Percentiles rank a stretch among this genome's conserved stretches.
phyloP scores from a whole-genome alignment of 2,329 filamentous ascomycete genomes.

The Fusarium nematophilum region DNA sequence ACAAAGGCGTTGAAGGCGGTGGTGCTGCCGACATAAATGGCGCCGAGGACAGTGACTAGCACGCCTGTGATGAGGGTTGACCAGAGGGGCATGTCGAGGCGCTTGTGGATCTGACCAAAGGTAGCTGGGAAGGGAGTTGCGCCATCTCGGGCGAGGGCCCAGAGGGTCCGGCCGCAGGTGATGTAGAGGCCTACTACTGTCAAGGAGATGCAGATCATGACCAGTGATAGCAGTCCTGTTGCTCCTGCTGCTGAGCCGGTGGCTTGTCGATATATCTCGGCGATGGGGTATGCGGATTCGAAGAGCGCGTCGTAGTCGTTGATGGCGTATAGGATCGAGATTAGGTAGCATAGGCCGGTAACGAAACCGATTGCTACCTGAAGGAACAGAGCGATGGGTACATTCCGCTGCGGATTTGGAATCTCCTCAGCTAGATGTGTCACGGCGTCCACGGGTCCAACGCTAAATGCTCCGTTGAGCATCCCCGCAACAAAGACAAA shows the following conservation, averaged over 20 bases:
- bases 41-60: constrained; percentile 65
- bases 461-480: constrained; percentile 75
- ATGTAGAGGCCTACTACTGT: constrained; percentile 52
- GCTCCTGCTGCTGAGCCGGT: constrained; percentile 63
- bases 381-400: constrained; percentile 64
- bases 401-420: constrained; percentile 60
- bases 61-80: constrained; percentile 62
- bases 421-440: constrained; percentile 76
- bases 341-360: constrained; percentile 63
- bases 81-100: constrained; percentile 51
- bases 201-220: constrained; percentile 52
- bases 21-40: constrained; percentile 73
- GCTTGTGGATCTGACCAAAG: constrained; percentile 45
- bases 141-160: constrained; percentile 55
- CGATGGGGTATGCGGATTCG: constrained; percentile 69
- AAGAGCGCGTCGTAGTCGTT: constrained; percentile 64
- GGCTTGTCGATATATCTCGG: constrained; percentile 73
- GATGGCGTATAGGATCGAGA: constrained; percentile 69
- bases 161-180: constrained; percentile 54
- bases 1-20: constrained; percentile 77
- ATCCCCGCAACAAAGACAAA: constrained; percentile 57
- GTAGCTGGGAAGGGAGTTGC: constrained; percentile 49
- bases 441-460: constrained; percentile 74
- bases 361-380: constrained; percentile 63
- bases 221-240: constrained; percentile 59